Evolutionary conservation across 345 rosid genomes (phyloP), one percentile per base, ranked within the genome.

Genomic region (Eucalyptus globulus): DNA sequence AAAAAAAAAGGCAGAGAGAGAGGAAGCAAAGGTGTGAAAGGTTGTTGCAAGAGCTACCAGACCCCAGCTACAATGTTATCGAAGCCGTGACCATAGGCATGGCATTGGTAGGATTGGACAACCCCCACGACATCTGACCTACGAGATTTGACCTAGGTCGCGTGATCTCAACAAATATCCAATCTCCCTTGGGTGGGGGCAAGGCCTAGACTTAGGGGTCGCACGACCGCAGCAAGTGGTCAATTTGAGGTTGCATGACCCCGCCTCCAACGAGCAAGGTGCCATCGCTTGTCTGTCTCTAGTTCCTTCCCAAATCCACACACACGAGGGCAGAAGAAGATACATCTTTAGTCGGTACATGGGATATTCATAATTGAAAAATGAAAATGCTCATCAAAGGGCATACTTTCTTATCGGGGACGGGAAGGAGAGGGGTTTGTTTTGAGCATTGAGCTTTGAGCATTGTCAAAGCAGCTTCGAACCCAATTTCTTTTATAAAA

Each of bases 401-500:
- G n/a, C n/a, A n/a, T 60, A 27, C 27, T 19, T 19, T 19, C 19
- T 8, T 19, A n/a, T n/a, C n/a, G n/a, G 5, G 26, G 1, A 0
- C 9, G 1, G 0, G 56, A 51, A 4, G 4, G 9, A 51, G 4
- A 4, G 19, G 19, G 6, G 9, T 14, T 65, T n/a, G 37, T 5
- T 14, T 14, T 14, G 72, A 65, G 37, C 37, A 26, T 62, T 27
- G 67, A 60, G 14, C 2, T 27, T 11, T 6, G 56, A 53, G 58
- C 5, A 53, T 29, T 29, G 10, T 62, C 34, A 7, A 62, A 17
- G 16, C 7, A 24, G 7, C 31, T 29, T 7, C 5, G 9, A 29
- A 7, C 19, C 34, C 37, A 6, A 65, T 7, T 0, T n/a, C 0
- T 65, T n/a, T 16, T 3, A 14, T 6, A 2, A n/a, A 29, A 15